Evolutionary conservation across 192 early-diverging fungal species (phyloP).

Genomic region (Borealophlyctis nickersoniae): DNA sequence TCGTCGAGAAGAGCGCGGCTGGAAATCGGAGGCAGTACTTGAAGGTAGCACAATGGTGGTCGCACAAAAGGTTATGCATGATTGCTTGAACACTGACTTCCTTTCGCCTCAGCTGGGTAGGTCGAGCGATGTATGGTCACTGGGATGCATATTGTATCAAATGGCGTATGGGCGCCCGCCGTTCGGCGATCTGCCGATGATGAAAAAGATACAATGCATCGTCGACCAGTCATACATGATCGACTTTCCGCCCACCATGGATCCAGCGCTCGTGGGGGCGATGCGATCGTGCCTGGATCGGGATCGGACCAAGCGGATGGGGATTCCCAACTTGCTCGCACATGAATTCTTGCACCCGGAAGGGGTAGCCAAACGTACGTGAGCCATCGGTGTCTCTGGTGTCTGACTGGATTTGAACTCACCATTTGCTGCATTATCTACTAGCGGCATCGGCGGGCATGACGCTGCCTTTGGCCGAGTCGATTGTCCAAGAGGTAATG

Average conservation of each 20-base stretch:
- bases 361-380: too few species aligned
- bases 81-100: too few species aligned
- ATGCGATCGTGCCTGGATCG: conserved; percentile 70
- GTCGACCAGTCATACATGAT: conserved; percentile 67
- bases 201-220: conserved; percentile 71
- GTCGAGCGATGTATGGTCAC: conserved; percentile 83
- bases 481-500: too few species aligned
- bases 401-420: too few species aligned
- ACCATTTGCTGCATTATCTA: too few species aligned
- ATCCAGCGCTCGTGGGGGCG: conserved; percentile 50
- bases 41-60: too few species aligned
- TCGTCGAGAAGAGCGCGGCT: conserved; percentile 21
- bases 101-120: conserved; percentile 67
- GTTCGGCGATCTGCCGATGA: conserved; percentile 66
- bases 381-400: too few species aligned
- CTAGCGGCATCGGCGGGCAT: too few species aligned
- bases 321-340: conserved; percentile 65
- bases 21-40: conserved; percentile 23
- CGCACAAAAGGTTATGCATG: neutral
- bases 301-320: conserved; percentile 60
- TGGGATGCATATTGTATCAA: conserved; percentile 91
- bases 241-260: conserved; percentile 50
- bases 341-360: conserved; percentile 31
- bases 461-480: too few species aligned
- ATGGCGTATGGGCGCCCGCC: conserved; percentile 84